Conservation (phyloP, 352 stramenopile genomes). For the Phytophthora pinifolia region DNA sequence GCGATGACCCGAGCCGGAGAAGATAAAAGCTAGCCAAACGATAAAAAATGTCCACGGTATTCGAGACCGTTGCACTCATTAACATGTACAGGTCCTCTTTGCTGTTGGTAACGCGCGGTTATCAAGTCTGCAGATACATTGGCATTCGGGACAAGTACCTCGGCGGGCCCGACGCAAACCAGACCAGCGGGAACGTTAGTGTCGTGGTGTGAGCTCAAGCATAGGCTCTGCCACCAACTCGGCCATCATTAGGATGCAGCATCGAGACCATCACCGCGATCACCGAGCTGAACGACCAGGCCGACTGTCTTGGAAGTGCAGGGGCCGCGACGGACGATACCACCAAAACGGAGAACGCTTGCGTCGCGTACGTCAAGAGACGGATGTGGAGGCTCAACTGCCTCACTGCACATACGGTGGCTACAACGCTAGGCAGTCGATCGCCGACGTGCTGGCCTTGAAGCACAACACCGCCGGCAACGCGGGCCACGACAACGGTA, state of each 20-base stretch:
- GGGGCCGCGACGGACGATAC: neutral
- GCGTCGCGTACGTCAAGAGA: slow-evolving; percentile 15
- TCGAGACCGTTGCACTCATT: too few relatives aligned
- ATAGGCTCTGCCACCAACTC: slow-evolving; percentile 2
- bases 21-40: too few relatives aligned
- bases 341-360: slow-evolving; percentile 4
- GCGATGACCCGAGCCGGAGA: too few relatives aligned
- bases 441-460: slow-evolving; percentile 9
- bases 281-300: slow-evolving; percentile 4
- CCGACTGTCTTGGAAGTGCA: slow-evolving; percentile 19
- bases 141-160: too few relatives aligned
- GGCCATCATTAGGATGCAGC: neutral
- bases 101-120: too few relatives aligned
- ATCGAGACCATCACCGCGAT: slow-evolving; percentile 4
- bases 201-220: slow-evolving; percentile 7
- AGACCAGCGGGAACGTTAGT: slow-evolving; percentile 1
- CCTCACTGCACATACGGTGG: slow-evolving; percentile 14
- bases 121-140: too few relatives aligned
- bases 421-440: slow-evolving; percentile 17
- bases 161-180: too few relatives aligned
- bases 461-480: neutral
- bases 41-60: too few relatives aligned
- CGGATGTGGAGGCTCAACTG: slow-evolving; percentile 7
- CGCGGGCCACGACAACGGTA: neutral
- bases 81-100: too few relatives aligned